A percentile compares a stretch with the other conserved stretches of the same genome.
phyloP scores from a whole-genome alignment of 164 flowering plant species.

The Tetracentron sinense region DNA sequence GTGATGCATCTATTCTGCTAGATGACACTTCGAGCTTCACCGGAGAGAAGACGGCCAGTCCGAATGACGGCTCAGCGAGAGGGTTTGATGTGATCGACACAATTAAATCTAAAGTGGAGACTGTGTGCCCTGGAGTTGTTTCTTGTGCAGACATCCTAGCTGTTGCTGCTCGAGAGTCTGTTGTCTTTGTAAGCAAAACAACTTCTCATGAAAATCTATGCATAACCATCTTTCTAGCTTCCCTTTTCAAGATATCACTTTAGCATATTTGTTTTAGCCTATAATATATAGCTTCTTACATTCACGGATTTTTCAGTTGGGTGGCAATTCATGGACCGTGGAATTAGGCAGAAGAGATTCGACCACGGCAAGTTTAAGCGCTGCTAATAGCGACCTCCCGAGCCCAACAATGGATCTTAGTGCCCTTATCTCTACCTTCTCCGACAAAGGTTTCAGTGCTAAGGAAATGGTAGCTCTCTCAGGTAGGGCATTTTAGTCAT shows the following conservation, averaged over 20 bases:
- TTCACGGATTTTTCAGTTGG: constrained; percentile 24
- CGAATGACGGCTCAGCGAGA: constrained; percentile 31
- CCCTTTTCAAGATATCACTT: not conserved
- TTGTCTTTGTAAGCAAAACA: constrained; percentile 29
- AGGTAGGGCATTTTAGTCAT: no score
- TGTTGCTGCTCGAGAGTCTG: constrained; percentile 44
- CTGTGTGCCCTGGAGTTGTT: constrained; percentile 34
- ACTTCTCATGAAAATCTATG: no score
- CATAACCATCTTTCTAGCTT: not conserved
- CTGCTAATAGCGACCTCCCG: constrained; percentile 37
- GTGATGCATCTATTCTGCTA: constrained; percentile 44
- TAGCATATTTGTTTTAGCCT: no score
- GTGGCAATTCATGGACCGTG: constrained; percentile 35
- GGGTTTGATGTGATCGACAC: constrained; percentile 45
- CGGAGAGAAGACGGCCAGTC: constrained; percentile 35
- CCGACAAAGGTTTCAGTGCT: constrained; percentile 26
- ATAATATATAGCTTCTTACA: no score
- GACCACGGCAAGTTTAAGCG: constrained; percentile 31
- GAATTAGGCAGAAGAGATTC: constrained; percentile 41
- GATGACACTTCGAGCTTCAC: constrained; percentile 37
- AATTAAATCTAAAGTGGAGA: constrained; percentile 36
- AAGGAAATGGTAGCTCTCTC: constrained; percentile 39
- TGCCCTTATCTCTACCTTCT: constrained; percentile 28
- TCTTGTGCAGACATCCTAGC: constrained; percentile 56
- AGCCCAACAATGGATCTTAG: constrained; percentile 20